Evolutionary conservation across 139 green algal genomes (phyloP).

Genomic region (Pseudopediastrum boryanum): DNA sequence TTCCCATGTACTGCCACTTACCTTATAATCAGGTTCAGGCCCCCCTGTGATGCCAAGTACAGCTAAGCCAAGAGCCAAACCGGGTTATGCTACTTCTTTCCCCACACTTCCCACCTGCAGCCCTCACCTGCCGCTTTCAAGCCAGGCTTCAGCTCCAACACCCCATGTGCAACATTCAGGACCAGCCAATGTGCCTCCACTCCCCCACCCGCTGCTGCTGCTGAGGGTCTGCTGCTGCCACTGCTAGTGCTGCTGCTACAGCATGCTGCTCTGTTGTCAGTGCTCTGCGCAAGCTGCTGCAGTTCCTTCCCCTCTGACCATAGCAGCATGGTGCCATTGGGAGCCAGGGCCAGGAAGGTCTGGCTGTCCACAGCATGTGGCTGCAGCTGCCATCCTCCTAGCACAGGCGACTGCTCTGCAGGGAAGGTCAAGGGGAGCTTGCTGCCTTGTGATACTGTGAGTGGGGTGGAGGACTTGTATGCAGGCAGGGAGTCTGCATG

Average conservation of each 20-base stretch:
- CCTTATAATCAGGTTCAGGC: neutral
- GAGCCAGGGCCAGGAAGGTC: slow-evolving; percentile 29
- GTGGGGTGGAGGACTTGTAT: neutral
- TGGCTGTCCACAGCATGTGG: neutral
- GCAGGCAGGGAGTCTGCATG: neutral
- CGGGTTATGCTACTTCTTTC: neutral
- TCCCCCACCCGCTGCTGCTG: too few relatives aligned
- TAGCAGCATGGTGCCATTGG: slow-evolving; percentile 24
- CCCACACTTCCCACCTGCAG: neutral
- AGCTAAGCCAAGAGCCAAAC: neutral
- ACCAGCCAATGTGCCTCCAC: slow-evolving; percentile 11
- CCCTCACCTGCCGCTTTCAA: neutral
- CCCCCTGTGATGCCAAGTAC: neutral
- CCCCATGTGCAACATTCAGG: slow-evolving; percentile 25
- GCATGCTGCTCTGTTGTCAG: neutral
- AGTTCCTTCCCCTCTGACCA: slow-evolving; percentile 7
- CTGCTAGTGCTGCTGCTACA: slow-evolving; percentile 20
- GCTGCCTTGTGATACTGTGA: neutral
- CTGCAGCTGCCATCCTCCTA: slow-evolving; percentile 15
- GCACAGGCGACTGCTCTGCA: neutral
- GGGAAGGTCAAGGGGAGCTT: neutral
- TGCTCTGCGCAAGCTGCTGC: slow-evolving; percentile 7
- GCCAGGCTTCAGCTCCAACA: slow-evolving; percentile 27
- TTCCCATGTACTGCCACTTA: neutral
- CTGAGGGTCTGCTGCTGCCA: too few relatives aligned